Percentiles rank a stretch among this genome's conserved stretches.
Evolutionary conservation across 2,329 filamentous ascomycete genomes (phyloP).

Genomic region (Aspergillus texensis): DNA sequence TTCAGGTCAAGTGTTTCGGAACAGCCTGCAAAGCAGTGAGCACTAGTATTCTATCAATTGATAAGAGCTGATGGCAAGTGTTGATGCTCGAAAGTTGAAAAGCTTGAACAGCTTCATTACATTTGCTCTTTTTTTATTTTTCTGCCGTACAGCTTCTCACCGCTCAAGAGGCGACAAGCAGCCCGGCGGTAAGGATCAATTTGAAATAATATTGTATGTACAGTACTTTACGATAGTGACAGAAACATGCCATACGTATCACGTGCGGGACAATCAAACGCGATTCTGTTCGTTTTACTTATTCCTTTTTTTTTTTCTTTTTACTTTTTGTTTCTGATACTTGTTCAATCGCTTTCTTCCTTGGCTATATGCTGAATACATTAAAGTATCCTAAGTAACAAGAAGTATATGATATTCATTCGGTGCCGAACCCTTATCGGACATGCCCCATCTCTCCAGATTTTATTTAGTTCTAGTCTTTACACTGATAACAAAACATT

Average conservation of each 20-base stretch:
- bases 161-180: constrained; percentile 7
- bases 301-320: too few relatives aligned
- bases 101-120: background rate
- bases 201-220: background rate
- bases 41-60: constrained; percentile 1
- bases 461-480: background rate
- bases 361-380: background rate
- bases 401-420: background rate
- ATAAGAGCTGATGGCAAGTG: background rate
- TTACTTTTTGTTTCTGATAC: background rate
- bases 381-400: background rate
- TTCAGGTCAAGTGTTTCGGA: constrained; percentile 25
- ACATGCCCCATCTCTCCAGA: background rate
- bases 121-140: constrained; percentile 18
- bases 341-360: background rate
- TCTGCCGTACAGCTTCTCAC: constrained; percentile 16
- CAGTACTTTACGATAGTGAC: background rate
- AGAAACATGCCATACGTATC: background rate
- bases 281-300: too few relatives aligned
- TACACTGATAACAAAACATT: background rate
- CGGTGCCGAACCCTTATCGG: background rate
- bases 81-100: constrained; percentile 2
- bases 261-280: background rate
- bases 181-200: background rate
- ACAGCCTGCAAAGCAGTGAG: background rate